These are phyloP conservation scores for Tulasnella sp. DNA, from an alignment of 768 basidiomycete genomes.

Conservation along the genomic window DNA sequence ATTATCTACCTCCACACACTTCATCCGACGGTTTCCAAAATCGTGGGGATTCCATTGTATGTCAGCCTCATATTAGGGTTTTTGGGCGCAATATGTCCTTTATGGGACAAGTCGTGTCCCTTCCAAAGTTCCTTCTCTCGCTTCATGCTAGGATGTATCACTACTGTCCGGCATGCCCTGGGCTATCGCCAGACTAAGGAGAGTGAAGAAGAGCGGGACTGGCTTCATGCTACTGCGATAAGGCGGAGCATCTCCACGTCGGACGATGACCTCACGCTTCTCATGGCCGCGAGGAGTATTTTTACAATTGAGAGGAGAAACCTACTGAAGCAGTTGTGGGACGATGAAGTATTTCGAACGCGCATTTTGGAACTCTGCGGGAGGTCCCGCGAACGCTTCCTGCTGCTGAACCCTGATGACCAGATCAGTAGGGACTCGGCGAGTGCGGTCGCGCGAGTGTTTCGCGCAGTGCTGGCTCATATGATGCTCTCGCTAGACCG, in stretches of 20 bases:
- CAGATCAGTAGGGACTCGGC: background rate
- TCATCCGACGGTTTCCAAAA: background rate
- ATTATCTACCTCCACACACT: background rate
- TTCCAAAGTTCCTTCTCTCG: background rate
- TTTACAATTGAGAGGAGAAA: background rate
- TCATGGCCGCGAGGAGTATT: background rate
- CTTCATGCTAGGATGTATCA: background rate
- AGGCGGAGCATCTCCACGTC: background rate
- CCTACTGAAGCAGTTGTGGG: background rate
- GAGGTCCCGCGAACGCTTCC: background rate
- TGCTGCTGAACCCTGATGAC: background rate
- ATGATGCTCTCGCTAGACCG: background rate
- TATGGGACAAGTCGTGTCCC: background rate
- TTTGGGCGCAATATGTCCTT: background rate
- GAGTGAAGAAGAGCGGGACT: background rate
- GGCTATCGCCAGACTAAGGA: background rate
- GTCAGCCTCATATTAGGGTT: background rate
- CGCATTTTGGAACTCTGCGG: background rate
- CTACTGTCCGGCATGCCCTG: background rate
- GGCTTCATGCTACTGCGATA: background rate
- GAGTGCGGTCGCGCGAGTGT: background rate
- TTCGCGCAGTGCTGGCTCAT: background rate
- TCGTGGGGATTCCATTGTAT: background rate
- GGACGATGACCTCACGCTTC: background rate
- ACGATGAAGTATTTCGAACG: background rate